Conservation (phyloP, 2,329 filamentous ascomycete genomes). For the Plectosphaerella cucumerina region DNA sequence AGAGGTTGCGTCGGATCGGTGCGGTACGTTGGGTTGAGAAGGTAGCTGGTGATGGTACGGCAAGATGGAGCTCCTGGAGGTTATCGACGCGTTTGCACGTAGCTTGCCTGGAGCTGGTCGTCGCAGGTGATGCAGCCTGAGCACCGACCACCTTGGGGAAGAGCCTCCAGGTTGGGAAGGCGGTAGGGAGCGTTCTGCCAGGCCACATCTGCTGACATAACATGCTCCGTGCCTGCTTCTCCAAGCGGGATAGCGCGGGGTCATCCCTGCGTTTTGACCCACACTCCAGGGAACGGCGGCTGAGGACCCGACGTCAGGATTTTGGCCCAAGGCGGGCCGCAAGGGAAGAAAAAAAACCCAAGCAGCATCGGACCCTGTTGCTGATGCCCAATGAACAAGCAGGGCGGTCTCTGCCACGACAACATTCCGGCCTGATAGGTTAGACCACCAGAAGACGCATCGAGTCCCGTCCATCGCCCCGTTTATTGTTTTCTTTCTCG, state of each 20-base stretch:
- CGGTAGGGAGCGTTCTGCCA: not conserved
- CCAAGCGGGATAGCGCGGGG: not conserved
- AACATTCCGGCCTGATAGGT: constrained; percentile 10
- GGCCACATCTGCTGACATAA: not conserved
- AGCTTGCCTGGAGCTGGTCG: constrained; percentile 40
- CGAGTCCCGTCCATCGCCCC: constrained; percentile 7
- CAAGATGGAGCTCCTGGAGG: constrained; percentile 7
- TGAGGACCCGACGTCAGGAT: not conserved
- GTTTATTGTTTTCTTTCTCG: constrained; percentile 1
- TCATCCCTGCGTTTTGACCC: not conserved
- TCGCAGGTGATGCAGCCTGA: constrained; percentile 10
- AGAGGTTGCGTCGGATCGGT: not conserved
- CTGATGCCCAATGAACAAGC: constrained; percentile 9
- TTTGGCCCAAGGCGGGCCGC: not conserved
- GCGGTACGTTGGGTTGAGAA: too few relatives aligned
- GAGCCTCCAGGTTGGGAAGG: too few relatives aligned
- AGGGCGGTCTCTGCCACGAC: constrained; percentile 8
- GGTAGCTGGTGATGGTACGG: not conserved
- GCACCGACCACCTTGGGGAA: not conserved
- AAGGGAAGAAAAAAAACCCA: constrained; percentile 2
- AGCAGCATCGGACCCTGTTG: constrained; percentile 10
- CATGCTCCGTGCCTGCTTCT: too few relatives aligned
- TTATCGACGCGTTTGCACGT: constrained; percentile 38
- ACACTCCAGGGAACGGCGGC: not conserved
- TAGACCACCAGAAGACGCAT: constrained; percentile 8